phyloP scores from a whole-genome alignment of 78 protist genomes.

The Neovahlkampfia damariscottae region DNA sequence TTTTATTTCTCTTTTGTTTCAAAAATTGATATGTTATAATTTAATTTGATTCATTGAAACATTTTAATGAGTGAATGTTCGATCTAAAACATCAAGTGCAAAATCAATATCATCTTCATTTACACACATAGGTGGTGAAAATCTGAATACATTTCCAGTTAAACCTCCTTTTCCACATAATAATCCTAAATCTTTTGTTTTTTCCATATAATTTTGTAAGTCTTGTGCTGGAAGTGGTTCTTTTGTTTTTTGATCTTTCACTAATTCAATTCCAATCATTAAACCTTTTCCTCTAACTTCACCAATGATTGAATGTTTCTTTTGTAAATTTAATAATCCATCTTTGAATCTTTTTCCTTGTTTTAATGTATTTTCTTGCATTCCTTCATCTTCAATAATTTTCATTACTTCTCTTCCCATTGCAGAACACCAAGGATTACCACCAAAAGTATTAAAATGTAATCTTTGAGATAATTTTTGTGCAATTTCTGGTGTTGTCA shows the following conservation, averaged over 20 bases:
- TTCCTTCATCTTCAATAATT: conserved; percentile 2
- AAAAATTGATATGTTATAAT: too few relatives aligned
- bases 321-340: conserved; percentile 6
- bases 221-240: not conserved
- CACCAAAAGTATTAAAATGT: conserved; percentile 52
- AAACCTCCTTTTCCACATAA: not conserved
- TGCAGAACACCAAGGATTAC: conserved; percentile 49
- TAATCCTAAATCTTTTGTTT: not conserved
- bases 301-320: not conserved
- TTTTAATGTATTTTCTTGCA: conserved; percentile 17
- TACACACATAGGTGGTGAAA: conserved; percentile 3
- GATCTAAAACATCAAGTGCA: not conserved
- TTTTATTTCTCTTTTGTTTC: too few relatives aligned
- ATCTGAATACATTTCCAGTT: not conserved
- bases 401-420: conserved; percentile 36
- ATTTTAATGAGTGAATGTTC: too few relatives aligned
- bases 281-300: conserved; percentile 38
- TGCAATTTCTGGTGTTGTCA: conserved; percentile 37
- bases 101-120: not conserved
- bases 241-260: not conserved
- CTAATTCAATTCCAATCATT: conserved; percentile 33
- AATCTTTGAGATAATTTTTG: not conserved
- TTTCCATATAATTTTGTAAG: not conserved
- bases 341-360: conserved; percentile 24
- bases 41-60: not conserved